These are phyloP conservation scores for Bathelium albidoporum DNA, from an alignment of 495 filamentous ascomycete genomes.

Conservation along the genomic window DNA sequence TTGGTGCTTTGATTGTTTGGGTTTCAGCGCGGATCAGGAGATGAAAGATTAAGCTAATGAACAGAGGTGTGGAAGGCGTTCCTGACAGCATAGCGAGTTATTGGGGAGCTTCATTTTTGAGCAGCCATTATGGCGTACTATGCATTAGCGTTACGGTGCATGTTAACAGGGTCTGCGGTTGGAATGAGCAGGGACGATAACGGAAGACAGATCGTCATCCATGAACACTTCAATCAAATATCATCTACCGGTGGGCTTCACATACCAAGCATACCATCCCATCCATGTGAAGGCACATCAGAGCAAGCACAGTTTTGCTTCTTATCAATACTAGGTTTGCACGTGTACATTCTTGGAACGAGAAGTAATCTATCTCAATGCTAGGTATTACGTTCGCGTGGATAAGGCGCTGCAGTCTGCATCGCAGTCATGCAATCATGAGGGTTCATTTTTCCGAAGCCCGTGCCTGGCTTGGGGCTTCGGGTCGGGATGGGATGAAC, in stretches of 20 bases:
- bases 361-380: neutral
- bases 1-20: constrained; percentile 7
- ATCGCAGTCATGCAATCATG: neutral
- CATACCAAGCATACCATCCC: neutral
- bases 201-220: neutral
- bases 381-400: no score
- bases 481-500: no score
- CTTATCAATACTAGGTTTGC: neutral
- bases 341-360: neutral
- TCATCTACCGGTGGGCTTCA: neutral
- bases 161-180: neutral
- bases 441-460: no score
- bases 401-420: no score
- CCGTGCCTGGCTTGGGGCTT: no score
- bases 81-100: neutral
- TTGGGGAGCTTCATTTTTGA: no score
- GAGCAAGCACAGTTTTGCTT: neutral
- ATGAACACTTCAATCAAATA: neutral
- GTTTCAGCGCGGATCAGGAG: neutral
- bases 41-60: neutral
- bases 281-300: neutral
- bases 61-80: neutral
- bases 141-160: neutral
- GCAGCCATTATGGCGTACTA: neutral
- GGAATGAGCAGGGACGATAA: neutral